These are phyloP conservation scores for Eremothecium cymbalariae DNA, from an alignment of 1,139 yeast species.

Conservation along the genomic window DNA sequence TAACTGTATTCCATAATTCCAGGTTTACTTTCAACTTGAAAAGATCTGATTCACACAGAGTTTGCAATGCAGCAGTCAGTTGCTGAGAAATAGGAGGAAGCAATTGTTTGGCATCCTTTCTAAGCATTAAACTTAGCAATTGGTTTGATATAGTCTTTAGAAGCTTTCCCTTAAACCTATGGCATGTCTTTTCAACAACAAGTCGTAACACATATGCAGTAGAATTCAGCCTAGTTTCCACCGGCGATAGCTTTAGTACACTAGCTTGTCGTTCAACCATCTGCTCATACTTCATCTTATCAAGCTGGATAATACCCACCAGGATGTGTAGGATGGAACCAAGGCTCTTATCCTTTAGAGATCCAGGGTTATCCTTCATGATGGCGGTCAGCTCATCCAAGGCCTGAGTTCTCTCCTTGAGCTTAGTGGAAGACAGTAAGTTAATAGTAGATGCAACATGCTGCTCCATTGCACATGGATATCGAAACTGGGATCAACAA, in stretches of 20 bases:
- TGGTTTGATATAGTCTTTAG: conserved; percentile 13
- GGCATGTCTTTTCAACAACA: conserved; percentile 22
- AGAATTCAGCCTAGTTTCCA: conserved; percentile 37
- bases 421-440: conserved; percentile 38
- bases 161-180: conserved; percentile 21
- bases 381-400: conserved; percentile 36
- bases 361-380: conserved; percentile 21
- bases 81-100: conserved; percentile 22
- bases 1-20: conserved; percentile 23
- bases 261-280: conserved; percentile 7
- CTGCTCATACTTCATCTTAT: conserved; percentile 34
- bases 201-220: conserved; percentile 35
- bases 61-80: conserved; percentile 19
- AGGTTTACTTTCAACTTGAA: conserved; percentile 22
- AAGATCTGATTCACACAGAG: conserved; percentile 17
- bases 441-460: conserved; percentile 5
- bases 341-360: conserved; percentile 21
- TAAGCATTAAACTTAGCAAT: conserved; percentile 22
- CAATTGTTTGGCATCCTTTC: conserved; percentile 11
- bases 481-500: no score
- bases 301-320: conserved; percentile 38
- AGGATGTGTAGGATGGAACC: conserved; percentile 34
- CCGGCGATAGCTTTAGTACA: conserved; percentile 25
- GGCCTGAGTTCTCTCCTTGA: conserved; percentile 49
- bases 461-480: conserved; percentile 3